A percentile compares a stretch with the other conserved stretches of the same genome.
These are phyloP conservation scores for Trichoderma citrinoviride DNA, from an alignment of 2,329 filamentous ascomycete genomes.

Conservation along the genomic window DNA sequence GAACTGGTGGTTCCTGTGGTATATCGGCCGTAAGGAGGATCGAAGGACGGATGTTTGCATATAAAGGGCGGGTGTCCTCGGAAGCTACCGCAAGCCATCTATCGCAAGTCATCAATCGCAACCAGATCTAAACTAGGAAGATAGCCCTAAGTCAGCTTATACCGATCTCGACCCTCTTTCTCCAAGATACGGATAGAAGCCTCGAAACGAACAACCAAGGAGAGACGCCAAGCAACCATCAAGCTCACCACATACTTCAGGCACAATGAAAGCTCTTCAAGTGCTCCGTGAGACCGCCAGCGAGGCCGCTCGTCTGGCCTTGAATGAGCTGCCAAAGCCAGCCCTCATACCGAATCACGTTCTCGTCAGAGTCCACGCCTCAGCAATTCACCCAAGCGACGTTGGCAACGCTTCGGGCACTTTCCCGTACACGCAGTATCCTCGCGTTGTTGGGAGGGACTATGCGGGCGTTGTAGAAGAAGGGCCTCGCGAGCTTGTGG, in stretches of 20 bases:
- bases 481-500: conserved; percentile 16
- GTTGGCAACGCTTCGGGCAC: conserved; percentile 10
- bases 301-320: neutral
- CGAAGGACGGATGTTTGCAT: neutral
- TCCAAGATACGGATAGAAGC: neutral
- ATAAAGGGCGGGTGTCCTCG: neutral
- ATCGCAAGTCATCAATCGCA: neutral
- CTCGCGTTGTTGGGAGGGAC: conserved; percentile 19
- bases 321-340: conserved; percentile 17
- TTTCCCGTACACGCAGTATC: conserved; percentile 19
- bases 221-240: neutral
- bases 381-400: conserved; percentile 22
- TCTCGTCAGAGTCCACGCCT: conserved; percentile 18
- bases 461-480: conserved; percentile 21
- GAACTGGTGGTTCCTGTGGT: too few relatives aligned
- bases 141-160: neutral
- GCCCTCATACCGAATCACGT: conserved; percentile 21
- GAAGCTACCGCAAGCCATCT: neutral
- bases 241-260: neutral
- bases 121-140: neutral
- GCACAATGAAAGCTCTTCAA: conserved; percentile 14
- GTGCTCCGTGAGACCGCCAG: conserved; percentile 4
- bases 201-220: neutral
- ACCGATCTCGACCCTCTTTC: neutral
- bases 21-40: neutral